phyloP scores from a whole-genome alignment of 2,329 filamentous ascomycete species.

The Pseudogymnoascus sp. region DNA sequence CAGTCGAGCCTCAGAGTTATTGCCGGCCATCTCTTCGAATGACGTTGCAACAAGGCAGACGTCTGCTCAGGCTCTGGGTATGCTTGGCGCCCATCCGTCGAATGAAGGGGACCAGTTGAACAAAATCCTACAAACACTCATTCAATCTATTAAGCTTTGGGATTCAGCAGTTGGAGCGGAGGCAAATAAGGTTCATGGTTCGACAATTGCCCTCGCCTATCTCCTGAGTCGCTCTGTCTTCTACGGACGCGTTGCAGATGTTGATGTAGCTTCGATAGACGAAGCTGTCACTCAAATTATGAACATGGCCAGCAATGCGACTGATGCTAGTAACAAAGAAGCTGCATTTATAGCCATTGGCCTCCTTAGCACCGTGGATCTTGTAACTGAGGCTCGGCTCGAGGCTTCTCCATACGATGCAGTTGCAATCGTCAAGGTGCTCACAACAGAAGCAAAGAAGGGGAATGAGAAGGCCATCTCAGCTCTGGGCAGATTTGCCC shows the following conservation, averaged over 20 bases:
- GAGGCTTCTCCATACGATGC: conserved; percentile 18
- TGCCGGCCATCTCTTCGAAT: conserved; percentile 60
- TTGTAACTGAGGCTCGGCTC: conserved; percentile 31
- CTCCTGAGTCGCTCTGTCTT: conserved; percentile 48
- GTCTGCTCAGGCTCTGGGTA: conserved; percentile 64
- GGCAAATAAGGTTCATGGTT: conserved; percentile 51
- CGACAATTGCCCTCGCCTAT: conserved; percentile 49
- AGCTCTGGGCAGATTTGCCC: conserved; percentile 69
- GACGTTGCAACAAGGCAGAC: conserved; percentile 58
- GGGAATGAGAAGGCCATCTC: conserved; percentile 74
- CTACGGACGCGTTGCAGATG: conserved; percentile 32
- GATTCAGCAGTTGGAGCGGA: conserved; percentile 46
- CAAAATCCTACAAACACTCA: conserved; percentile 37
- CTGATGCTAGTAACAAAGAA: conserved; percentile 48
- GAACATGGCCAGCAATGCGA: conserved; percentile 43
- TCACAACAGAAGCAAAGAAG: conserved; percentile 64
- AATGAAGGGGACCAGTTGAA: conserved; percentile 35
- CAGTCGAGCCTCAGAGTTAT: conserved; percentile 41
- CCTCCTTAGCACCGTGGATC: conserved; percentile 51
- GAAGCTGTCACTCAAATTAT: conserved; percentile 37
- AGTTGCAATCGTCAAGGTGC: conserved; percentile 45
- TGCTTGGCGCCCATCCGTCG: conserved; percentile 60
- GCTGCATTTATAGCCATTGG: conserved; percentile 50
- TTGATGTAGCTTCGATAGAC: conserved; percentile 32
- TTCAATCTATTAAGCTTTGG: conserved; percentile 43